Conservation (phyloP, 2,329 filamentous ascomycete genomes). For the Fusarium nematophilum region DNA sequence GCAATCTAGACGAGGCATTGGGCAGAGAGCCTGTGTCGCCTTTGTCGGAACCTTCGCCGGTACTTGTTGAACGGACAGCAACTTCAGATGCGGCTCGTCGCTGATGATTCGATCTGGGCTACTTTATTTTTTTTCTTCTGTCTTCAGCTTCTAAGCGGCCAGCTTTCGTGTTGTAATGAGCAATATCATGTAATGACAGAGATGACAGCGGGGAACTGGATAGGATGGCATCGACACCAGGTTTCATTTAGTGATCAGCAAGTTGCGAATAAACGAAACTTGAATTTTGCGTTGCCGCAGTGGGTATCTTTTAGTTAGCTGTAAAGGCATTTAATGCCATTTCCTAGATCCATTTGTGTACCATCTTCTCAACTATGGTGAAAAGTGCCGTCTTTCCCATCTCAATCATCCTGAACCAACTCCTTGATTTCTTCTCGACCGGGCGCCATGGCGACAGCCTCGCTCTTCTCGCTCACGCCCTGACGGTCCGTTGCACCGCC, state of each 20-base stretch:
- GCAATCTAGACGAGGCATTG: conserved; percentile 5
- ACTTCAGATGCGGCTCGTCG: conserved; percentile 16
- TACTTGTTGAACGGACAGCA: conserved; percentile 16
- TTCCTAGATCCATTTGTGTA: background rate
- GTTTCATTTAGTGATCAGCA: conserved; percentile 21
- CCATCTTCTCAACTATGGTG: background rate
- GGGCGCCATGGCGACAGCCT: conserved; percentile 56
- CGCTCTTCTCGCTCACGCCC: conserved; percentile 57
- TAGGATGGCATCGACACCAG: conserved; percentile 19
- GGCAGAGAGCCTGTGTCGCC: conserved; percentile 36
- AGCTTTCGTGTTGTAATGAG: conserved; percentile 21
- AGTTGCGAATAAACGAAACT: conserved; percentile 21
- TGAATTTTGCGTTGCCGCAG: conserved; percentile 36
- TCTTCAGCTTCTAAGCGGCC: too few relatives aligned
- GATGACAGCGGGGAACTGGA: conserved; percentile 11
- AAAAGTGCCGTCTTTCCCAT: background rate
- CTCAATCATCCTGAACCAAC: conserved; percentile 70
- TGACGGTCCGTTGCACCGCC: conserved; percentile 61
- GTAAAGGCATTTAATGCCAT: background rate
- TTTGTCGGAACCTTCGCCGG: conserved; percentile 23
- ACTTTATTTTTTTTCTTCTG: too few relatives aligned
- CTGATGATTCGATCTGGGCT: conserved; percentile 6
- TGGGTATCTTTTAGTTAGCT: conserved; percentile 43
- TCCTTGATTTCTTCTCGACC: conserved; percentile 72
- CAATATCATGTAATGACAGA: conserved; percentile 10